Percentiles rank a stretch among this genome's conserved stretches.
Conservation (phyloP, 2,329 filamentous ascomycete genomes). For the Fusarium anthophilum region DNA sequence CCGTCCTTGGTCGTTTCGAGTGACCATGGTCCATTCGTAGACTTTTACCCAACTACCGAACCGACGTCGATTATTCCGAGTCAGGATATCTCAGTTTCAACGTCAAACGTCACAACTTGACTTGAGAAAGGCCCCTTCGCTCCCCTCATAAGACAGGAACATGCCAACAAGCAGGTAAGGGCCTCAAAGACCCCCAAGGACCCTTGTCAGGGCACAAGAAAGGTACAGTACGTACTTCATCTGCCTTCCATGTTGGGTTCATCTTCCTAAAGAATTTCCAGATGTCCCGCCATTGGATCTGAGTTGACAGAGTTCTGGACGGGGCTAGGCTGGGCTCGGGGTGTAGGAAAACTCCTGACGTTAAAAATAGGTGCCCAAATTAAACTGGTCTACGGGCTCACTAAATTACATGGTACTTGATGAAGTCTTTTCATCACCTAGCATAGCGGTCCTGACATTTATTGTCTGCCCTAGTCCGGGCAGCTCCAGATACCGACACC, state of each 20-base stretch:
- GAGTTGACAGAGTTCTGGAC: slow-evolving; percentile 2
- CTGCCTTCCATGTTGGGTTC: slow-evolving; percentile 25
- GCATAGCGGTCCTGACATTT: neutral
- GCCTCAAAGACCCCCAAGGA: neutral
- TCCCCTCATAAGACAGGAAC: slow-evolving; percentile 4
- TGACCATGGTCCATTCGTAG: neutral
- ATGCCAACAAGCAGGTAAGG: slow-evolving; percentile 1
- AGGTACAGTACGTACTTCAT: neutral
- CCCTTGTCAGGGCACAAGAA: neutral
- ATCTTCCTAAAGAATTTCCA: slow-evolving; percentile 3
- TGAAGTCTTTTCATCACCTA: neutral
- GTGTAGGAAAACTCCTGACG: neutral
- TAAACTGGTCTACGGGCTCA: neutral
- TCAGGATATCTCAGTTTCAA: neutral
- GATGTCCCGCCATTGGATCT: slow-evolving; percentile 23
- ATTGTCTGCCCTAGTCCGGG: neutral
- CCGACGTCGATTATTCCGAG: slow-evolving; percentile 1
- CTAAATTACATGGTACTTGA: accelerated
- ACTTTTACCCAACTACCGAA: neutral
- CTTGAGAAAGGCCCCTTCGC: neutral
- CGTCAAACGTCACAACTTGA: neutral
- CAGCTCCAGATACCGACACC: slow-evolving; percentile 38
- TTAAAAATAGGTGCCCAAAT: neutral
- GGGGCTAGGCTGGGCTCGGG: neutral
- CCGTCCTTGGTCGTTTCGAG: neutral